Base-by-base conservation (phyloP, 768 basidiomycete genomes). In the Boletus huronensis region DNA sequence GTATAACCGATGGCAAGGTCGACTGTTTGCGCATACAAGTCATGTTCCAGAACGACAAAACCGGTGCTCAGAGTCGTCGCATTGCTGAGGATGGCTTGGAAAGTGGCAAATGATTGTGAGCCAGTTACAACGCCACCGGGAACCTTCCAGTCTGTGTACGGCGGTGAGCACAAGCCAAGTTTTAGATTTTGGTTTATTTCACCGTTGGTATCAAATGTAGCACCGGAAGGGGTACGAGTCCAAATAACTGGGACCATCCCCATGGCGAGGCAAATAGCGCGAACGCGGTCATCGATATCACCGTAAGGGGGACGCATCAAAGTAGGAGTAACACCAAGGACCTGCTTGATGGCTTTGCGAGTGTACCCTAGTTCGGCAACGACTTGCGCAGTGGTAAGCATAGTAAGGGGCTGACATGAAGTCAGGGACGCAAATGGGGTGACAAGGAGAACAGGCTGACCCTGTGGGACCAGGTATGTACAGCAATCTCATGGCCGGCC, bases 341-440 rank as follows among this genome's bases (percentile, higher is more conserved):
- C 81, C 2, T 66, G 67, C 72, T 88, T 84, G 75, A 98, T 95
- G 48, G 85, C 84, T 71, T 90, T 84, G 52, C 87, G 87, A 50
- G 93, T 88, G 88, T 90, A 98, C 48, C 92, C 94, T 35, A 98
- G 77, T 72, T 98, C 94, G 21, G 93, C 95, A 16, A 98, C 92
- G 49, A 96, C 80, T 75, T 96, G 79, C 65, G 80, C 84, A 62
- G 82, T 97, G 40, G 90, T 85, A 58, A 90, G 75, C 36, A 79
- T 74, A 0, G 90, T 91, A 52, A 85, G 76, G 25, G 78, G 77
- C 86, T 86, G 55, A 50, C 35, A 4, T 43, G 55, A 16, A 50
- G 31, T 55, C 32, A 68, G 58, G 62, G 25, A 67, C 17, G 48
- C 28, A 42, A 17, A 59, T 6, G 38, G 23, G 29, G 9, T 8